phyloP scores from a whole-genome alignment of 139 green algal species.

The Micromonas pusilla region DNA sequence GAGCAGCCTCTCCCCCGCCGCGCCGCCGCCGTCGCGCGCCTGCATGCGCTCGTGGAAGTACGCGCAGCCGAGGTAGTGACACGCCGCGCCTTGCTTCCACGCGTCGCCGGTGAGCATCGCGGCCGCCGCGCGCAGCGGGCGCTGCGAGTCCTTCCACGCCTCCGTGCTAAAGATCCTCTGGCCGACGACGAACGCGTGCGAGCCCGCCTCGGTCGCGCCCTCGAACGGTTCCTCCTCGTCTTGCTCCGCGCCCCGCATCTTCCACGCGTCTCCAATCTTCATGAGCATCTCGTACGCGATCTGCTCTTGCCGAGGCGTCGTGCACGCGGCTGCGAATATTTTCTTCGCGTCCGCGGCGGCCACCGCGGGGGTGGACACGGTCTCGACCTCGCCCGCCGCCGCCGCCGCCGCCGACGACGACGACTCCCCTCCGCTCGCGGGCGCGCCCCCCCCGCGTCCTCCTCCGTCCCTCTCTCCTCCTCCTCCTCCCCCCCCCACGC shows the following conservation, averaged over 20 bases:
- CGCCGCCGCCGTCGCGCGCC: not conserved
- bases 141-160: not conserved
- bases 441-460: too few species aligned
- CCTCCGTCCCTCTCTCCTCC: too few species aligned
- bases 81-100: not conserved
- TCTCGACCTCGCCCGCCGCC: not conserved
- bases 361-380: not conserved
- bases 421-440: too few species aligned
- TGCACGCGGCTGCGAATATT: not conserved
- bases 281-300: not conserved
- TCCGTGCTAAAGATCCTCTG: not conserved
- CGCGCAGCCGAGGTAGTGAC: not conserved
- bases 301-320: not conserved
- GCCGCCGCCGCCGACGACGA: not conserved
- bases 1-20: not conserved
- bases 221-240: not conserved
- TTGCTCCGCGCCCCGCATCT: not conserved
- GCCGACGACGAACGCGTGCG: not conserved
- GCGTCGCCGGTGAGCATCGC: not conserved
- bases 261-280: conserved; percentile 1
- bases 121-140: not conserved
- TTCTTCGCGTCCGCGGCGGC: not conserved
- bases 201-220: not conserved
- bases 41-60: not conserved
- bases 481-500: too few species aligned